These are phyloP conservation scores for Teunomyces aglyptinius DNA, from an alignment of 805 yeast species.

Conservation along the genomic window DNA sequence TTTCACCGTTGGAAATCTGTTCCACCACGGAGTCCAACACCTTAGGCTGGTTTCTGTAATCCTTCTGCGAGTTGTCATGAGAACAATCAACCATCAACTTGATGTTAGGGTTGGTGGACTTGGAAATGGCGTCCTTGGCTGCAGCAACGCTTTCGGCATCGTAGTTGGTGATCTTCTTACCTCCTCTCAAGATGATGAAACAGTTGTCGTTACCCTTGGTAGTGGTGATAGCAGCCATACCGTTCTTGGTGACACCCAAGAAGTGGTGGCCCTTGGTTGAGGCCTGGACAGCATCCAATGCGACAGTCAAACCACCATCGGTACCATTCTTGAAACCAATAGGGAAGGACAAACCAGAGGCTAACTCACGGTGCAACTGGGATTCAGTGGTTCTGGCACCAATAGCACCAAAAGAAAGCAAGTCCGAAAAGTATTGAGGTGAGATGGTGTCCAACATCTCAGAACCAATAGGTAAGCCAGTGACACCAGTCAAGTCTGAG, in stretches of 20 bases:
- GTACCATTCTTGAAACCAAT: conserved; percentile 98
- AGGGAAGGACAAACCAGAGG: conserved; percentile 98
- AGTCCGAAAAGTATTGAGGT: conserved; percentile 91
- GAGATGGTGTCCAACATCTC: conserved; percentile 98
- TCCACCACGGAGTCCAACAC: conserved; percentile 81
- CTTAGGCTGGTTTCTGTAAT: conserved; percentile 91
- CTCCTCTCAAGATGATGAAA: conserved; percentile 94
- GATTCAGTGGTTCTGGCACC: conserved; percentile 99
- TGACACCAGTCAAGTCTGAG: conserved; percentile 67
- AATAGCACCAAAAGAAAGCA: conserved; percentile 92
- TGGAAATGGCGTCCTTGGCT: conserved; percentile 63
- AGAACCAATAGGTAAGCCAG: conserved; percentile 87
- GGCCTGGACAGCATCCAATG: conserved; percentile 91
- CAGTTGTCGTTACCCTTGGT: conserved; percentile 95
- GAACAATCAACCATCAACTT: conserved; percentile 94
- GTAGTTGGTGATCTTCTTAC: conserved; percentile 90
- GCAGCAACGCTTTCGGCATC: conserved; percentile 74
- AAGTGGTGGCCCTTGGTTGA: conserved; percentile 92
- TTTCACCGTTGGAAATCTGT: conserved; percentile 81
- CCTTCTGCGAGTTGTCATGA: conserved; percentile 94
- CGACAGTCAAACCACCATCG: conserved; percentile 90
- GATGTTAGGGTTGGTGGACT: conserved; percentile 47
- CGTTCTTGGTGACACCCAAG: conserved; percentile 96
- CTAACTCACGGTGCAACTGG: conserved; percentile 94
- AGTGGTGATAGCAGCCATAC: conserved; percentile 93